Base-by-base conservation (phyloP, 1,139 yeast genomes). In the Spathaspora sp. region DNA sequence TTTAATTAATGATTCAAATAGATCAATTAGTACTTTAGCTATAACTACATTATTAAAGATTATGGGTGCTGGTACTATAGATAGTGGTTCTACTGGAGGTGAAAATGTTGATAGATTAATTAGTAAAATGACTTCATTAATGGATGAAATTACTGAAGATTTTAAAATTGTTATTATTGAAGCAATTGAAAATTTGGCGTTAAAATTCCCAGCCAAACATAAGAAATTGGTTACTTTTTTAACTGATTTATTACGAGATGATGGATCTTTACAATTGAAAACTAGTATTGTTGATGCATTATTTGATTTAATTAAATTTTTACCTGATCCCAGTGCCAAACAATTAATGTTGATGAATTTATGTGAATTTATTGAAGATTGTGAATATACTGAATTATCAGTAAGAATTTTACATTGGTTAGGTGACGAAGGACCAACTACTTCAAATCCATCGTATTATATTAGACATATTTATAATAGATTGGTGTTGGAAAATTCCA, bases 11-110 rank as follows among this genome's bases (percentile, higher is more conserved):
- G 98, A 93, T 66, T 64, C 90, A 36, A 90, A 89, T 68, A 82
- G 97, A 67, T 86, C 96, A 37, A 84, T 93, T 56, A 93, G 98
- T n/a, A 93, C 99, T n/a, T 91, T 90, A 67, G 98, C 99, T 26
- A 93, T 93, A 63, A 93, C 99, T 39, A 93, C 98, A 3, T 76
- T 93, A 61, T 81, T 93, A 65, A 93, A 91, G 71, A 93, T 99
- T 6, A 96, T 97, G 67, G 93, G 93, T 50, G 86, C 90, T 51
- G 78, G 79, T 45, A 68, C 77, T 13, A 55, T 71, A 43, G 67
- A 60, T 43, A 50, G 62, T 33, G 67, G 64, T 17, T 53, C 63
- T 27, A 56, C 58, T 11, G 72, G 73, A 45, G 69, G 76, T 42
- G 90, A 87, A 54, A 86, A 85, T 59, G 96, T 93, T 47, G 97